Conservation (phyloP, 768 basidiomycete genomes). For the Boletus insuetus region DNA sequence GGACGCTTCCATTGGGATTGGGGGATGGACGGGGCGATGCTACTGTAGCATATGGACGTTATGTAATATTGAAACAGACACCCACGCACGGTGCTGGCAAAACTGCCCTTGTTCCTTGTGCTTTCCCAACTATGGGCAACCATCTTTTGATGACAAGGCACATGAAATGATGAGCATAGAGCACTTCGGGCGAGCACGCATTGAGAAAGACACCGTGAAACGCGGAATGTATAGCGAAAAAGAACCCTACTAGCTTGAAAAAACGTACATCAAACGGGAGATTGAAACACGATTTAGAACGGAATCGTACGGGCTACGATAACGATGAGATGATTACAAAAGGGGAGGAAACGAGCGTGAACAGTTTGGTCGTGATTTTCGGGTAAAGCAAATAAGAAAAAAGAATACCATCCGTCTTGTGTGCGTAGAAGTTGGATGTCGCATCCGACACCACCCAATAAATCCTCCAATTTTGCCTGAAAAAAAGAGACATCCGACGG, state of each 20-base stretch:
- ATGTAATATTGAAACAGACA: background rate
- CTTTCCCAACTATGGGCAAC: no score
- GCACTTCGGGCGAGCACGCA: no score
- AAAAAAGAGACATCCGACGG: background rate
- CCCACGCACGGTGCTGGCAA: no score
- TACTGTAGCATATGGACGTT: background rate
- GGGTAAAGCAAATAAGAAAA: background rate
- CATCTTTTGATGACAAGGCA: no score
- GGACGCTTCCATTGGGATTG: background rate
- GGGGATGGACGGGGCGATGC: no score
- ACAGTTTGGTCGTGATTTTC: background rate
- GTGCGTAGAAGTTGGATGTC: no score
- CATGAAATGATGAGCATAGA: no score
- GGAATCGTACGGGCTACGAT: background rate
- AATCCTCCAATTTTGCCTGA: no score
- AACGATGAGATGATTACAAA: background rate
- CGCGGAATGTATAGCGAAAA: background rate
- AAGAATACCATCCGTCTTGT: background rate
- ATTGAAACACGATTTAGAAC: background rate
- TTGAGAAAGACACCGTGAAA: no score
- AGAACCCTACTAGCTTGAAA: background rate
- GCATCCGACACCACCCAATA: no score
- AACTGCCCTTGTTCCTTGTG: no score
- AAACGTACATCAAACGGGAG: background rate
- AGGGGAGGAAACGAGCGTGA: conserved; percentile 2